A percentile compares a stretch with the other conserved stretches of the same genome.
These are phyloP conservation scores for Imleria badia DNA, from an alignment of 768 basidiomycete species.

Conservation along the genomic window DNA sequence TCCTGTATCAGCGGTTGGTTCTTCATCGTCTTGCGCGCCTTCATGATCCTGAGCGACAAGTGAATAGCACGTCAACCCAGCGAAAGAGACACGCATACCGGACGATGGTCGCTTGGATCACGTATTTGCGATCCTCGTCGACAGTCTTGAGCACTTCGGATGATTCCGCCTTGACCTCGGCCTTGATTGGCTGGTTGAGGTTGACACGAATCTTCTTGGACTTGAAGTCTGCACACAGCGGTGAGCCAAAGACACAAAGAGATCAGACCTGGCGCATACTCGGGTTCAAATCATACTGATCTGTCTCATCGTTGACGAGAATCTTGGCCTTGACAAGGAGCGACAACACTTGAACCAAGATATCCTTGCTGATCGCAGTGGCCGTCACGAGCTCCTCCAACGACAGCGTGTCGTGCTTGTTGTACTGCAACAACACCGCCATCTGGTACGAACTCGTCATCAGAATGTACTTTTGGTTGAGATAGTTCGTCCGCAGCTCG, in stretches of 20 bases:
- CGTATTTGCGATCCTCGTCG: constrained; percentile 95
- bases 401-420: constrained; percentile 83
- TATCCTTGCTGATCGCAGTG: constrained; percentile 79
- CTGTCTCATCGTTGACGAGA: constrained; percentile 82
- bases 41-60: constrained; percentile 73
- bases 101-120: constrained; percentile 93
- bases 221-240: constrained; percentile 63
- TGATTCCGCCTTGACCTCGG: constrained; percentile 90
- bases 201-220: constrained; percentile 93
- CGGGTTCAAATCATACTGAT: constrained; percentile 92
- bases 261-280: constrained; percentile 35
- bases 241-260: not conserved
- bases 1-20: constrained; percentile 88
- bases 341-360: constrained; percentile 61
- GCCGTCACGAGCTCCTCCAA: constrained; percentile 76
- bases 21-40: constrained; percentile 93
- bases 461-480: constrained; percentile 93
- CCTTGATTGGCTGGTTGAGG: constrained; percentile 89
- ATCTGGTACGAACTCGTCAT: constrained; percentile 96
- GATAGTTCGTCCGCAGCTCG: constrained; percentile 90
- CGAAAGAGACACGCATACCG: constrained; percentile 39
- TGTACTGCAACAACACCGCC: constrained; percentile 93
- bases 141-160: constrained; percentile 90
- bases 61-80: not conserved
- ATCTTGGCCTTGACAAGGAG: constrained; percentile 88